Evolutionary conservation across 148 eudicot species (phyloP).

Genomic region (Spergularia bocconei): DNA sequence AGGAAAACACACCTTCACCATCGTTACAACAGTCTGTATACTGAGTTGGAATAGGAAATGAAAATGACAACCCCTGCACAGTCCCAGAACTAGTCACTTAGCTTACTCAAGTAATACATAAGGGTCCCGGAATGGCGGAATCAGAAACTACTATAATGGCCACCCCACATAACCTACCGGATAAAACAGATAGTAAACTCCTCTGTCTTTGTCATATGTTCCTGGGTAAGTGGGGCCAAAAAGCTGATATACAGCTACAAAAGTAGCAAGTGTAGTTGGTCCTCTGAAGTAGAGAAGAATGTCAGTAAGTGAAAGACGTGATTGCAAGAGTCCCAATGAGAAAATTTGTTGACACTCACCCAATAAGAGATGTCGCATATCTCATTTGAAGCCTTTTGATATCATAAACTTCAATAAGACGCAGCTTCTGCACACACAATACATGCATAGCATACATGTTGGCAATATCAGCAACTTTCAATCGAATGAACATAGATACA

Average conservation of each 20-base stretch:
- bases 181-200: slow-evolving; percentile 81
- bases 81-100: slow-evolving; percentile 13
- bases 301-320: background rate
- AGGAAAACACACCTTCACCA: slow-evolving; percentile 49
- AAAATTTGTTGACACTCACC: slow-evolving; percentile 40
- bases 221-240: slow-evolving; percentile 99
- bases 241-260: slow-evolving; percentile 86
- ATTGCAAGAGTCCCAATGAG: background rate
- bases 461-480: background rate
- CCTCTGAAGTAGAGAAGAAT: slow-evolving; percentile 53
- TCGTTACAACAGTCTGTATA: slow-evolving; percentile 73
- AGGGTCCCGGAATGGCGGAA: too few species aligned
- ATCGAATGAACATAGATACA: background rate
- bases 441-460: slow-evolving; percentile 1
- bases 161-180: slow-evolving; percentile 49
- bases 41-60: slow-evolving; percentile 88
- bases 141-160: background rate
- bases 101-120: background rate
- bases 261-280: slow-evolving; percentile 84
- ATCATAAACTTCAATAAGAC: slow-evolving; percentile 91
- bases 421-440: slow-evolving; percentile 55
- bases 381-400: slow-evolving; percentile 96
- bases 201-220: slow-evolving; percentile 76
- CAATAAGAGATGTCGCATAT: slow-evolving; percentile 79
- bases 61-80: slow-evolving; percentile 86